phyloP scores from a whole-genome alignment of 495 filamentous ascomycete species.

The Xylaria sp. region DNA sequence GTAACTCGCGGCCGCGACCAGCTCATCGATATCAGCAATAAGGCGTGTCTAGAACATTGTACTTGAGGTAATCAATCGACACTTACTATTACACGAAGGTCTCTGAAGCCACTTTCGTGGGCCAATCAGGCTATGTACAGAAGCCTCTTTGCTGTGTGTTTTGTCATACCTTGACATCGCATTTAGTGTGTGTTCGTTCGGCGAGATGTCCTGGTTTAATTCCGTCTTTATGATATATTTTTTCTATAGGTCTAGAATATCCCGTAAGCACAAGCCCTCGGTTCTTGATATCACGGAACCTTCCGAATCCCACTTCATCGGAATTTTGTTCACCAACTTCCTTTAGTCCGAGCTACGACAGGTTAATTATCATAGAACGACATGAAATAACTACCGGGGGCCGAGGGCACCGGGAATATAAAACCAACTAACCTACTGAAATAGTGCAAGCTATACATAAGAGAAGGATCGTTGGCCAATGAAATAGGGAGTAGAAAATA shows the following conservation, averaged over 20 bases:
- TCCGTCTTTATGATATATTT: not conserved
- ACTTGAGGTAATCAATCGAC: no score
- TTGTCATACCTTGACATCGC: not conserved
- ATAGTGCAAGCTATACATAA: no score
- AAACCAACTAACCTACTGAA: no score
- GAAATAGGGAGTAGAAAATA: no score
- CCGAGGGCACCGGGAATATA: no score
- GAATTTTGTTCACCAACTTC: not conserved
- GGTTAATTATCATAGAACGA: no score
- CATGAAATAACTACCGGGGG: no score
- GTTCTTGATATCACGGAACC: not conserved
- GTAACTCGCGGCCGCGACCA: not conserved
- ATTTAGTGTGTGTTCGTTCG: not conserved
- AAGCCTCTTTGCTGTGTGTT: no score
- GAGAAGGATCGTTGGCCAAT: no score
- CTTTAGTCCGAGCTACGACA: not conserved
- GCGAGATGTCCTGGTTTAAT: not conserved
- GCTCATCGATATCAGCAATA: not conserved
- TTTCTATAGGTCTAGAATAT: not conserved
- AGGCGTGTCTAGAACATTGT: no score
- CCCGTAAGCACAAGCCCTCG: not conserved
- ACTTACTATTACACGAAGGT: not conserved
- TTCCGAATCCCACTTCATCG: not conserved
- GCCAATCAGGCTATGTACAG: no score
- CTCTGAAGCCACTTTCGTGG: not conserved